Base-by-base conservation (phyloP, 805 yeast species). In the Metschnikowia vanudenii region DNA sequence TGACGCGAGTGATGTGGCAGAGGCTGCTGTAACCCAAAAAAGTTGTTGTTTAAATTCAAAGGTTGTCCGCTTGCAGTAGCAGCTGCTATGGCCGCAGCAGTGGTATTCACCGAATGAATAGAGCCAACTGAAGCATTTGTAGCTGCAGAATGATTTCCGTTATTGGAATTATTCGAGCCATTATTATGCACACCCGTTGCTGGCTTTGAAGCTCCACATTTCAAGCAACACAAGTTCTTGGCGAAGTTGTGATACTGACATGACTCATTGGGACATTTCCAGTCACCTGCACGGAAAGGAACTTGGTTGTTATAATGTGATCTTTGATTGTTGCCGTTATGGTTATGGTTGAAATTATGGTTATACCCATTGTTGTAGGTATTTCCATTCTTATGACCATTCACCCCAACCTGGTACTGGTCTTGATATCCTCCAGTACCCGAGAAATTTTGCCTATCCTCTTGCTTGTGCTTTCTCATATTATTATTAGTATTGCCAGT, bases 261-360 rank as follows among this genome's bases (percentile, higher is more conserved):
- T 20, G 79, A 73, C 45, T 85, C 91, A 52, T 79, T 81, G 22
- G 79, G 73, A 71, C 97, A 91, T 65, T 89, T 90, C 97, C 97
- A 91, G 67, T 90, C 97, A 43, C 97, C 97, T 2, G 97, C 97
- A 57, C 97, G 78, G 67, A 91, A 91, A 26, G 97, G 96, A n/a
- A 91, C 95, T 57, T 80, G 76, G 43, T 67, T 68, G 36, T 70
- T 63, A 46, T 61, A 59, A 43, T 58, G 60, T 7, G 47, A 34
- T n/a, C 61, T 45, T 12, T 42, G 50, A 36, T 41, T 51, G 46
- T 50, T 55, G 41, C 49, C 51, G 14, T 44, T 53, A 18, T 49
- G 47, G 39, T 45, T 50, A 39, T 52, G 51, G 46, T 41, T 49
- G 43, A 56, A 52, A 31, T 39, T 45, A 50, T 45, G 53, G 54